Percentiles rank a stretch among this genome's conserved stretches.
Conservation (phyloP, 768 basidiomycete genomes). For the Tricholoma hemisulphureum region DNA sequence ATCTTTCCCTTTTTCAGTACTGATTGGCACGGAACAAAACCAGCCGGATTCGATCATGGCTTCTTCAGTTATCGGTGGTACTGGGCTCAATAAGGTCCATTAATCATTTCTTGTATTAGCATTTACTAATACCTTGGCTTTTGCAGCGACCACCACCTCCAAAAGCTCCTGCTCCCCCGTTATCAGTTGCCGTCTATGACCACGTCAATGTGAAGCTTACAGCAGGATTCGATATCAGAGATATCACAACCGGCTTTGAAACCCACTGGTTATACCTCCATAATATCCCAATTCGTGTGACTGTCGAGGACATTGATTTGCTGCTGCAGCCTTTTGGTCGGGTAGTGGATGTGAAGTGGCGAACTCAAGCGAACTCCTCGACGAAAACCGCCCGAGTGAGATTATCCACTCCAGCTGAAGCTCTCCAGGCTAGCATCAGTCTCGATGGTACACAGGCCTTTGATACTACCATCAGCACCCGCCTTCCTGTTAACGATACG, state of each 20-base stretch:
- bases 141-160: neutral
- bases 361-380: constrained; percentile 12
- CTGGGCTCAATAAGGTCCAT: neutral
- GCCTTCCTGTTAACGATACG: too few species aligned
- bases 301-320: constrained; percentile 31
- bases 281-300: constrained; percentile 43
- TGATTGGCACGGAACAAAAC: neutral
- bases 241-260: constrained; percentile 67
- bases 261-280: constrained; percentile 57
- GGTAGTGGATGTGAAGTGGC: constrained; percentile 38
- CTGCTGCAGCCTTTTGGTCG: constrained; percentile 48
- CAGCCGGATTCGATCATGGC: neutral
- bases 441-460: constrained; percentile 49
- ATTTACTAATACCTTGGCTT: neutral
- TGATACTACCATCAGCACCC: constrained; percentile 41
- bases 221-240: constrained; percentile 57
- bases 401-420: constrained; percentile 48
- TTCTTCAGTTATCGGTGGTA: neutral
- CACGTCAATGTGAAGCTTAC: constrained; percentile 57
- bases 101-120: neutral
- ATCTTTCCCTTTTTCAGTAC: neutral
- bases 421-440: constrained; percentile 47
- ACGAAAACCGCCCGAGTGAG: constrained; percentile 41
- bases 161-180: constrained; percentile 6
- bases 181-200: constrained; percentile 43